Evolutionary conservation across 352 stramenopile species (phyloP).

Genomic region (Bremia lactucae): DNA sequence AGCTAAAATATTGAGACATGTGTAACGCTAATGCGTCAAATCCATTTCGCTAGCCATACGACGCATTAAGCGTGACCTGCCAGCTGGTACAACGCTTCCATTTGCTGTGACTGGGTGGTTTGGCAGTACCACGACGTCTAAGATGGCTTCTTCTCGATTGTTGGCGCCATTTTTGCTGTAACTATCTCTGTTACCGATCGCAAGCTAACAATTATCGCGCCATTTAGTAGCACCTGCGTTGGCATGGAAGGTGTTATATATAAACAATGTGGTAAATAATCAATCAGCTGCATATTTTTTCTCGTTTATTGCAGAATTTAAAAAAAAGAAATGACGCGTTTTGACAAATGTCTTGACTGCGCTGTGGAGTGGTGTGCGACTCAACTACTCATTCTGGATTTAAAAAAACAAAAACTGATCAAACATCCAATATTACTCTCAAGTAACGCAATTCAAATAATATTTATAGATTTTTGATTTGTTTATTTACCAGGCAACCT

Average conservation of each 20-base stretch:
- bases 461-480: too few species aligned
- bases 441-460: too few species aligned
- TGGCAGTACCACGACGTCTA: slow-evolving; percentile 41
- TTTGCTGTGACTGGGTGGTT: slow-evolving; percentile 72
- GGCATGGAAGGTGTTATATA: slow-evolving; percentile 65
- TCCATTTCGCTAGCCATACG: slow-evolving; percentile 63
- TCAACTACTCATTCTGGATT: too few species aligned
- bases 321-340: too few species aligned
- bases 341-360: too few species aligned
- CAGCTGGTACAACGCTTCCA: slow-evolving; percentile 37
- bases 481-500: too few species aligned
- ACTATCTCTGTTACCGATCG: slow-evolving; percentile 38
- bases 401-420: too few species aligned
- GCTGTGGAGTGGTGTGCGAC: too few species aligned
- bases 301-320: too few species aligned
- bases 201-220: slow-evolving; percentile 35
- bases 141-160: slow-evolving; percentile 40
- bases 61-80: slow-evolving; percentile 44
- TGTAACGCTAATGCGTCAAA: slow-evolving; percentile 35
- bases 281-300: too few species aligned
- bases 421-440: too few species aligned
- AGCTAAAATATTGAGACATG: slow-evolving; percentile 47
- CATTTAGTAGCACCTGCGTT: slow-evolving; percentile 41
- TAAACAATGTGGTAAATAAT: too few species aligned
- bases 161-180: slow-evolving; percentile 43